These are phyloP conservation scores for Chytriomyces confervae DNA, from an alignment of 192 early-diverging fungal species.

Conservation along the genomic window DNA sequence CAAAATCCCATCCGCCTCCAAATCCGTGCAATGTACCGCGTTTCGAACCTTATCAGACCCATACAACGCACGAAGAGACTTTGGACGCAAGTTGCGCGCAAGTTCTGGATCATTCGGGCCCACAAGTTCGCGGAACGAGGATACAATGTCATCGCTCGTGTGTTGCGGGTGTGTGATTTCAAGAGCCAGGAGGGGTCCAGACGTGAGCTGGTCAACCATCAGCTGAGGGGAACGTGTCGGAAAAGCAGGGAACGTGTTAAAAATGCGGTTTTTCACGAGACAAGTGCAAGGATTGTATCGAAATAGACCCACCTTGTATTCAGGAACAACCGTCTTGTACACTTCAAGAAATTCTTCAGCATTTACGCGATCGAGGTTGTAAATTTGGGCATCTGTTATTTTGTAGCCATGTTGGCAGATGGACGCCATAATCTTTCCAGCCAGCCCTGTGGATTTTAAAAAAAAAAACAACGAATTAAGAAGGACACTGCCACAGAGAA, in stretches of 20 bases:
- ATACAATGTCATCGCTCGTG: conserved; percentile 41
- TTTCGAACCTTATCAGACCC: conserved; percentile 59
- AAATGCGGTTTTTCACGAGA: background rate
- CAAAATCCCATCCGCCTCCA: conserved; percentile 60
- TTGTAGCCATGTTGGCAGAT: conserved; percentile 49
- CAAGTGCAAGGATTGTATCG: background rate
- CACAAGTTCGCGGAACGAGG: conserved; percentile 54
- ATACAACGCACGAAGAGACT: conserved; percentile 56
- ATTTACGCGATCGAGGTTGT: conserved; percentile 54
- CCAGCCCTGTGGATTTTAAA: conserved; percentile 36
- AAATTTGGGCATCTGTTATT: conserved; percentile 56
- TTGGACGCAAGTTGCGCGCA: conserved; percentile 49
- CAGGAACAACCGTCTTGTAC: conserved; percentile 65
- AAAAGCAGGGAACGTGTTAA: background rate
- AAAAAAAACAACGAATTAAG: background rate
- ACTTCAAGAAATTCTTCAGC: conserved; percentile 68
- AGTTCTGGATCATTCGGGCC: conserved; percentile 61
- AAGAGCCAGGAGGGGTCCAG: conserved; percentile 60
- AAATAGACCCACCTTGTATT: conserved; percentile 52
- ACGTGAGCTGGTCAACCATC: conserved; percentile 58
- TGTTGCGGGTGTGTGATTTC: conserved; percentile 31
- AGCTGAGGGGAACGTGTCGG: conserved; percentile 17
- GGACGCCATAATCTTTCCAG: conserved; percentile 48
- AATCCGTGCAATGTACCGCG: conserved; percentile 64
- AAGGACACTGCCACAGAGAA: background rate